These are phyloP conservation scores for Penicillium sp. DNA, from an alignment of 2,329 filamentous ascomycete genomes.

Conservation along the genomic window DNA sequence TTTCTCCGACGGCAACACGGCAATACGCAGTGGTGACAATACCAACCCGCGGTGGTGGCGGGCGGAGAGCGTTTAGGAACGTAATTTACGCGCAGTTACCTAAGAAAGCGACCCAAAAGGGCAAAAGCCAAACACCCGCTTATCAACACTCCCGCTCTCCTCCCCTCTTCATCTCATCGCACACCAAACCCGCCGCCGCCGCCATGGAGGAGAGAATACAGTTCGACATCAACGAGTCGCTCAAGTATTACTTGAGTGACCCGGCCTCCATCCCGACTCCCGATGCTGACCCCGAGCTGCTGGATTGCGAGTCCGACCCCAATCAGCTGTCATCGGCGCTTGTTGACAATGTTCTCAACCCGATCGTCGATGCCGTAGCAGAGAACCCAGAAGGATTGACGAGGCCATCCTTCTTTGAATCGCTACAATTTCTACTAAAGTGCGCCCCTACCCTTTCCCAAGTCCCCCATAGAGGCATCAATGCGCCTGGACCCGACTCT, in stretches of 20 bases:
- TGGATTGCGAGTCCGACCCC: conserved; percentile 91
- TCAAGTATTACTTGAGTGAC: conserved; percentile 96
- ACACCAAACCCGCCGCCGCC: conserved; percentile 46
- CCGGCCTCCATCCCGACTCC: conserved; percentile 79
- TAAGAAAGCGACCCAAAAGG: conserved; percentile 22
- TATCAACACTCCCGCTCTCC: conserved; percentile 22
- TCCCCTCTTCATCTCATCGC: conserved; percentile 20
- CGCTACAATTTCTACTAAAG: conserved; percentile 94
- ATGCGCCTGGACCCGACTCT: conserved; percentile 57
- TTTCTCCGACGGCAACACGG: conserved; percentile 16
- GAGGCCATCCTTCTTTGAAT: conserved; percentile 80
- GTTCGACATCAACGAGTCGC: conserved; percentile 95
- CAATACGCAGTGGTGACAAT: conserved; percentile 12
- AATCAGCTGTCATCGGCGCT: conserved; percentile 76
- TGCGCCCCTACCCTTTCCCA: conserved; percentile 65
- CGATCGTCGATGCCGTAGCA: conserved; percentile 88
- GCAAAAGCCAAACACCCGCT: conserved; percentile 35
- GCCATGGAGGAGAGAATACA: conserved; percentile 68
- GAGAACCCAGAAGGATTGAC: conserved; percentile 88
- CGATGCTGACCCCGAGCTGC: conserved; percentile 78
- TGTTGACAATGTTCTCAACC: conserved; percentile 84
- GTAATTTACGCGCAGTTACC: conserved; percentile 13
- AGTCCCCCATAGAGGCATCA: conserved; percentile 31
- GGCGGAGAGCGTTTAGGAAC: conserved; percentile 7
- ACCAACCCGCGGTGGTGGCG: not conserved